phyloP scores from a whole-genome alignment of 345 rosid genomes.

The Nephelium lappaceum region DNA sequence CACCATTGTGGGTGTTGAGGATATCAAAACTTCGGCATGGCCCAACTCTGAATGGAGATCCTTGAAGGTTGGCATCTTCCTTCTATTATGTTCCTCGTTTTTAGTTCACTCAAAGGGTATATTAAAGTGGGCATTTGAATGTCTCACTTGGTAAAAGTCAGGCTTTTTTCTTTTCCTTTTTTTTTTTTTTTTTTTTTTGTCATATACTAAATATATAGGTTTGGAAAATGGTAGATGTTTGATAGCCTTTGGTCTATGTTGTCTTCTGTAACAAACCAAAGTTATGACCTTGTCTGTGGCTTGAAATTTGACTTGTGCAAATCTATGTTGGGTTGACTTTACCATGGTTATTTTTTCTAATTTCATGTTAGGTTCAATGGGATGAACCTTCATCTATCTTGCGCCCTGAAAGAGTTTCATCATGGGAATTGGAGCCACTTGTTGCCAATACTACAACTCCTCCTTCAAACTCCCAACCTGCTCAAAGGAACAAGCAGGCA shows the following conservation, averaged over 20 bases:
- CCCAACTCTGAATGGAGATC: slow-evolving; percentile 97
- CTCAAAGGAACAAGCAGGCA: slow-evolving; percentile 79
- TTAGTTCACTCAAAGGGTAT: not conserved
- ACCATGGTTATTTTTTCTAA: slow-evolving; percentile 29
- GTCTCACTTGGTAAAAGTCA: not conserved
- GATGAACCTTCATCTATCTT: slow-evolving; percentile 84
- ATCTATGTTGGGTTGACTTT: not conserved
- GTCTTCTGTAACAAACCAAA: not conserved
- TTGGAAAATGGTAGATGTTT: not conserved
- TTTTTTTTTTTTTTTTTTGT: too few species aligned
- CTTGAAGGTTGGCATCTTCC: slow-evolving; percentile 62
- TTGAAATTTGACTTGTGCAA: slow-evolving; percentile 5
- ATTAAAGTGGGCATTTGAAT: not conserved
- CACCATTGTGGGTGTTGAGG: slow-evolving; percentile 92
- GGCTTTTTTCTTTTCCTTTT: not conserved
- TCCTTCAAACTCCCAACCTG: slow-evolving; percentile 65
- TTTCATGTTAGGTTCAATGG: slow-evolving; percentile 61
- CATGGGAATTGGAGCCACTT: slow-evolving; percentile 98
- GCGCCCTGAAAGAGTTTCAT: slow-evolving; percentile 88
- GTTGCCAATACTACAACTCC: slow-evolving; percentile 41
- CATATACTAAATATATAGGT: not conserved
- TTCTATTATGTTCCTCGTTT: slow-evolving; percentile 7
- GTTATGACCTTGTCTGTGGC: not conserved
- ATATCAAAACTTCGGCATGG: slow-evolving; percentile 73
- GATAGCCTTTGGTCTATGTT: not conserved